These are phyloP conservation scores for Aristolochia fimbriata DNA, from an alignment of 164 flowering plant species.

Conservation along the genomic window DNA sequence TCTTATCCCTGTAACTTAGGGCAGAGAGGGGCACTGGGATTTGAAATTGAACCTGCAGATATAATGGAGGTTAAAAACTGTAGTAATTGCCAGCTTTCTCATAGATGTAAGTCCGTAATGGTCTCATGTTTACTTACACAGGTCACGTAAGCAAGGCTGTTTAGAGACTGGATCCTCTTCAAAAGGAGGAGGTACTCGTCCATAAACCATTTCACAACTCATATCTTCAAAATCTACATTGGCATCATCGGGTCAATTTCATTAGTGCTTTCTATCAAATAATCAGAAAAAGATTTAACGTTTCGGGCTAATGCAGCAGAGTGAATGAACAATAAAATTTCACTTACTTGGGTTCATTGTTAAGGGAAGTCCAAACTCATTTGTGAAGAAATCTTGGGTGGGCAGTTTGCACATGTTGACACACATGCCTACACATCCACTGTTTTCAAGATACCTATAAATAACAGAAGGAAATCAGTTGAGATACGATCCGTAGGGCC, in stretches of 20 bases:
- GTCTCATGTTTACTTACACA: slow-evolving; percentile 39
- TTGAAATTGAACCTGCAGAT: slow-evolving; percentile 70
- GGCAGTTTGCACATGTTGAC: slow-evolving; percentile 98
- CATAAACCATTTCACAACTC: slow-evolving; percentile 97
- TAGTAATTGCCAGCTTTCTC: neutral
- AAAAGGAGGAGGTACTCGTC: slow-evolving; percentile 71
- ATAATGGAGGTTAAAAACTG: neutral
- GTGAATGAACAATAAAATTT: neutral
- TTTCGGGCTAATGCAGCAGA: too few relatives aligned
- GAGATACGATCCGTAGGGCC: too few relatives aligned
- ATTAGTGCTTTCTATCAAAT: too few relatives aligned
- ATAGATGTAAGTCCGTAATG: neutral
- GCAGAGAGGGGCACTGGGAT: slow-evolving; percentile 40
- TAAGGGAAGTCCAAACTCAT: slow-evolving; percentile 92
- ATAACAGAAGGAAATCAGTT: neutral
- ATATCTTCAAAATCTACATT: slow-evolving; percentile 91
- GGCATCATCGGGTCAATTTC: too few relatives aligned
- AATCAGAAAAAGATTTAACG: too few relatives aligned
- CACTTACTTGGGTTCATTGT: slow-evolving; percentile 90
- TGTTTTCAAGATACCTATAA: slow-evolving; percentile 84
- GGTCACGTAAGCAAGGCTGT: slow-evolving; percentile 57
- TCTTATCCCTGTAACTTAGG: slow-evolving; percentile 57
- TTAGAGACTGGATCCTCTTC: slow-evolving; percentile 74
- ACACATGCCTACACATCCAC: slow-evolving; percentile 97
- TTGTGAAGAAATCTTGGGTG: slow-evolving; percentile 97